Evolutionary conservation across 106 monocot species (phyloP).

Genomic region (Phalaenopsis aphrodite): DNA sequence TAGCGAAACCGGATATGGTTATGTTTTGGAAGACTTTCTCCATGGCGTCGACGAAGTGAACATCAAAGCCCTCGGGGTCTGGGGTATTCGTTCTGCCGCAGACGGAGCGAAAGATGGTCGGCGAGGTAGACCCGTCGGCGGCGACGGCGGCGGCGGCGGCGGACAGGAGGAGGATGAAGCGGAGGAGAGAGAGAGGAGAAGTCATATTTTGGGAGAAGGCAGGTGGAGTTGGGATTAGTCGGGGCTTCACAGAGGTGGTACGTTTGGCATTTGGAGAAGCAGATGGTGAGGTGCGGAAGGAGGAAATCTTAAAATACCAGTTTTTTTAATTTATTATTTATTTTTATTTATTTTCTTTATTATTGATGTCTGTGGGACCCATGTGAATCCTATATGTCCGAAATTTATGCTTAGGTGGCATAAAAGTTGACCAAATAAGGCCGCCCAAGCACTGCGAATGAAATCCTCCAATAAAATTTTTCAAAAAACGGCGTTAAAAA

Average conservation of each 20-base stretch:
- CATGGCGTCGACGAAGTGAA: conserved; percentile 37
- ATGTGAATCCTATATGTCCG: too few relatives aligned
- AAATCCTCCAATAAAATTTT: too few relatives aligned
- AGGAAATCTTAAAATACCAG: too few relatives aligned
- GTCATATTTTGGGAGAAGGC: conserved; percentile 1
- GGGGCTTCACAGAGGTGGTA: not conserved
- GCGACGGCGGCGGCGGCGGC: not conserved
- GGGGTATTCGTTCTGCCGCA: conserved; percentile 16
- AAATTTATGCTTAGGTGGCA: too few relatives aligned
- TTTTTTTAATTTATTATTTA: too few relatives aligned
- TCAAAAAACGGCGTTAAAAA: too few relatives aligned
- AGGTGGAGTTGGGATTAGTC: not conserved
- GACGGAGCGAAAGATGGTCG: conserved; percentile 12
- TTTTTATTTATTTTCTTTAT: not conserved
- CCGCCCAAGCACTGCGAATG: too few relatives aligned
- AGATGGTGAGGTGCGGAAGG: not conserved
- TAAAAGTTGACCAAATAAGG: too few relatives aligned
- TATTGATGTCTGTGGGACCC: not conserved
- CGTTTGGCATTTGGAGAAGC: too few relatives aligned
- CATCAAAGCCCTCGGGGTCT: conserved; percentile 18
- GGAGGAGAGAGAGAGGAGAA: not conserved
- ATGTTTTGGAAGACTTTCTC: conserved; percentile 27
- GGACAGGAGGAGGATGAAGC: conserved; percentile 15
- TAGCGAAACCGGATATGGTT: conserved; percentile 11
- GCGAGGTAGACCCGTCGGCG: conserved; percentile 1